Percentiles rank a stretch among this genome's conserved stretches.
Conservation (phyloP, 192 early-diverging fungal species). For the Backusella parvicylindrica region DNA sequence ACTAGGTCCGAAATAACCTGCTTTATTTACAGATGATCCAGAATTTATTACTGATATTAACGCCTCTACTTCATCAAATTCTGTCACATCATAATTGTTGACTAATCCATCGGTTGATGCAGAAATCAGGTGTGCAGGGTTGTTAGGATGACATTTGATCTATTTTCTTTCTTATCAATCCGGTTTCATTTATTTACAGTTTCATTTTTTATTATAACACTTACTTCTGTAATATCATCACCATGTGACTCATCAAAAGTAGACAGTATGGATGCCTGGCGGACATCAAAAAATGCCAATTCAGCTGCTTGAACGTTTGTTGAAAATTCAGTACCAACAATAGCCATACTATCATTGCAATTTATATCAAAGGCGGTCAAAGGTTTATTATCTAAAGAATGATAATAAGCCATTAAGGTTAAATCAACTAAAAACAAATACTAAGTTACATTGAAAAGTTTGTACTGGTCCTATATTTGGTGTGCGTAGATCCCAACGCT, state of each 20-base stretch:
- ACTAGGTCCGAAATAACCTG: constrained; percentile 89
- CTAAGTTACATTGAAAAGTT: constrained; percentile 52
- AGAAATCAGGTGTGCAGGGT: constrained; percentile 53
- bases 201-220: not conserved
- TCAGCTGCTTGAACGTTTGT: constrained; percentile 35
- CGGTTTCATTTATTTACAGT: no score
- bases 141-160: constrained; percentile 62
- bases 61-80: constrained; percentile 87
- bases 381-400: constrained; percentile 22
- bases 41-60: constrained; percentile 81
- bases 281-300: constrained; percentile 48
- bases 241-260: constrained; percentile 65
- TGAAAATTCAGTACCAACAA: constrained; percentile 51
- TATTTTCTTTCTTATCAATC: not conserved
- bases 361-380: constrained; percentile 55
- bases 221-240: constrained; percentile 70
- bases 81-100: constrained; percentile 68
- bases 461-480: constrained; percentile 43
- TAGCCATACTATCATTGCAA: constrained; percentile 43
- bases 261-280: constrained; percentile 22
- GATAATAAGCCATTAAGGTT: not conserved
- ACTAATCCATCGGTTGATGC: constrained; percentile 75
- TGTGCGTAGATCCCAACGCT: constrained; percentile 67
- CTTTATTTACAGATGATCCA: constrained; percentile 72
- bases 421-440: constrained; percentile 20